phyloP scores from a whole-genome alignment of 331 rosid species.

The Phaseolus coccineus region DNA sequence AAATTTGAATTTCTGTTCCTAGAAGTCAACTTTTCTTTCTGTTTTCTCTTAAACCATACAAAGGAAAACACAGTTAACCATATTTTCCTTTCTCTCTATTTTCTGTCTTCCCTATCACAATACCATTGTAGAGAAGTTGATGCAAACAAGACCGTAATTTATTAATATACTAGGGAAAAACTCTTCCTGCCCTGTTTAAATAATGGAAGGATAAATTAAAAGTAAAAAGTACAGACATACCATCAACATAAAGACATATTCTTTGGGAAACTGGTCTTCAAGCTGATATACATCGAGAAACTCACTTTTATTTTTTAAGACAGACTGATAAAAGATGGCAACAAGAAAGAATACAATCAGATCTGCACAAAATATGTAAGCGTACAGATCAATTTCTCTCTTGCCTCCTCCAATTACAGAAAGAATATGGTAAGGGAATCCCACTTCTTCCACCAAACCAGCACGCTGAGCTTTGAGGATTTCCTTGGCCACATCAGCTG shows the following conservation, averaged over 20 bases:
- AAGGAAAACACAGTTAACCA: neutral
- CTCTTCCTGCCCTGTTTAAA: slow-evolving; percentile 19
- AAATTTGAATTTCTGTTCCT: neutral
- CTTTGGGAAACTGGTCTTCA: slow-evolving; percentile 98
- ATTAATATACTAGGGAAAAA: slow-evolving; percentile 22
- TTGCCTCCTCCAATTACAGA: slow-evolving; percentile 96
- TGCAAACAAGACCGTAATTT: neutral
- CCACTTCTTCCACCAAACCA: slow-evolving; percentile 71
- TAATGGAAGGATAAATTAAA: slow-evolving; percentile 28
- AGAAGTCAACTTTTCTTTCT: neutral
- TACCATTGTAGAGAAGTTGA: neutral
- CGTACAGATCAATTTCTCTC: slow-evolving; percentile 92
- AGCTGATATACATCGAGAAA: slow-evolving; percentile 93
- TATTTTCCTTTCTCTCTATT: neutral
- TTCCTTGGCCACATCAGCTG: slow-evolving; percentile 94
- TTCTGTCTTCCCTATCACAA: neutral
- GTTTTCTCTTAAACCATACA: neutral
- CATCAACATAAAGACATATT: slow-evolving; percentile 89
- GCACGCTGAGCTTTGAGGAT: slow-evolving; percentile 70
- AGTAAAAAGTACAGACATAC: slow-evolving; percentile 54
- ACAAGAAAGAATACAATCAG: slow-evolving; percentile 88
- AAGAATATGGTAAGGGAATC: slow-evolving; percentile 86
- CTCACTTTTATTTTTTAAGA: slow-evolving; percentile 85
- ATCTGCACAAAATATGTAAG: slow-evolving; percentile 95
- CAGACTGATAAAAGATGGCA: slow-evolving; percentile 85